phyloP scores from a whole-genome alignment of 2,329 filamentous ascomycete species.

The Beauveria sp. region DNA sequence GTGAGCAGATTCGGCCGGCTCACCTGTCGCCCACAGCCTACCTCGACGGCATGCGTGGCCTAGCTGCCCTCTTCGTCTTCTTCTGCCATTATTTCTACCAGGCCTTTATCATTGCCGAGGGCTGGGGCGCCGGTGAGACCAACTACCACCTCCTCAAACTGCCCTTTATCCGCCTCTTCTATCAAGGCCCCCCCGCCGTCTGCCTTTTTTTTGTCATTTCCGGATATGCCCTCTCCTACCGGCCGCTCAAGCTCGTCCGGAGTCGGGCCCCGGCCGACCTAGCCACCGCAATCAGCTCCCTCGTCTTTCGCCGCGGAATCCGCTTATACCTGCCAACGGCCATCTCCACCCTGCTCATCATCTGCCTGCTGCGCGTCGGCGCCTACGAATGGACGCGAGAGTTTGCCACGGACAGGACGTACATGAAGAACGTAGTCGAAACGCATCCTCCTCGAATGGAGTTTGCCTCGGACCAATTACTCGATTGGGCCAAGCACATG shows the following conservation, averaged over 20 bases:
- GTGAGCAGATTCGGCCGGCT: slow-evolving; percentile 32
- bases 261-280: slow-evolving; percentile 29
- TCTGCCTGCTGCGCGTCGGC: slow-evolving; percentile 36
- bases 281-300: slow-evolving; percentile 38
- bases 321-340: slow-evolving; percentile 45
- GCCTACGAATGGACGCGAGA: slow-evolving; percentile 40
- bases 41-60: slow-evolving; percentile 50
- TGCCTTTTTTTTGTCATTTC: slow-evolving; percentile 54
- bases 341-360: slow-evolving; percentile 41
- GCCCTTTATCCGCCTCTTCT: slow-evolving; percentile 46
- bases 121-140: slow-evolving; percentile 36
- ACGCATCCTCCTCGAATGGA: slow-evolving; percentile 34
- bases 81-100: slow-evolving; percentile 51
- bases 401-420: slow-evolving; percentile 35
- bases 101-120: slow-evolving; percentile 42
- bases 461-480: slow-evolving; percentile 31
- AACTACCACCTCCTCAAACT: slow-evolving; percentile 43
- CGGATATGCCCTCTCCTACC: slow-evolving; percentile 41
- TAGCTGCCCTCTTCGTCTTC: slow-evolving; percentile 48
- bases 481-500: slow-evolving; percentile 41
- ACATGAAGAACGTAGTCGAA: slow-evolving; percentile 42
- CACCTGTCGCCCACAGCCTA: slow-evolving; percentile 46
- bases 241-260: slow-evolving; percentile 26
- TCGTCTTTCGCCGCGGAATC: slow-evolving; percentile 44
- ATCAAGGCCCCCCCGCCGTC: slow-evolving; percentile 49